Conservation (phyloP, 2,329 filamentous ascomycete genomes). For the Botrytis galanthina region DNA sequence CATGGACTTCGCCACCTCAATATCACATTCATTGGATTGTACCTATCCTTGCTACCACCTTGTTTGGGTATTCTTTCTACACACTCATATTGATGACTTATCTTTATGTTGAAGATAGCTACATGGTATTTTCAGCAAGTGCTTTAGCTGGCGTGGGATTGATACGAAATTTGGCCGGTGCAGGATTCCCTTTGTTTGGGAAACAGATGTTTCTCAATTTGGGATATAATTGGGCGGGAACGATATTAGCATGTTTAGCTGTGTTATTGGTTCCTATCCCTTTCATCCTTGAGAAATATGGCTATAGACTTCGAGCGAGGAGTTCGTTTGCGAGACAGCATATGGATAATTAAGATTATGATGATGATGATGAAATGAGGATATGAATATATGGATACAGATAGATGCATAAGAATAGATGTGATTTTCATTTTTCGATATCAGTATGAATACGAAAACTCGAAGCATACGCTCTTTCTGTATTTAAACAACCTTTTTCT, state of each 20-base stretch:
- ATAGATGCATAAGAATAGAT: background rate
- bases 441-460: background rate
- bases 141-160: constrained; percentile 45
- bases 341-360: constrained; percentile 18
- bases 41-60: constrained; percentile 48
- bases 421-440: background rate
- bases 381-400: too few species aligned
- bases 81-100: constrained; percentile 50
- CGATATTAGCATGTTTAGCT: constrained; percentile 40
- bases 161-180: constrained; percentile 42
- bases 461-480: background rate
- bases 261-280: constrained; percentile 40
- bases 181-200: constrained; percentile 42
- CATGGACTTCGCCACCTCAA: constrained; percentile 37
- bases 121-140: constrained; percentile 44
- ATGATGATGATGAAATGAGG: background rate
- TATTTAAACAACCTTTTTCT: background rate
- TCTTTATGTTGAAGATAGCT: constrained; percentile 49
- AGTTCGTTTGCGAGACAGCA: constrained; percentile 32
- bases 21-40: constrained; percentile 41
- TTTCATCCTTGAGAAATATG: constrained; percentile 35
- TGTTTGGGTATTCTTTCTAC: constrained; percentile 52
- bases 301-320: constrained; percentile 31
- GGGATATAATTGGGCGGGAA: constrained; percentile 42
- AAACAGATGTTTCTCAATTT: constrained; percentile 39